Conservation (phyloP, 495 filamentous ascomycete species). For the Neurospora sublineolata region DNA sequence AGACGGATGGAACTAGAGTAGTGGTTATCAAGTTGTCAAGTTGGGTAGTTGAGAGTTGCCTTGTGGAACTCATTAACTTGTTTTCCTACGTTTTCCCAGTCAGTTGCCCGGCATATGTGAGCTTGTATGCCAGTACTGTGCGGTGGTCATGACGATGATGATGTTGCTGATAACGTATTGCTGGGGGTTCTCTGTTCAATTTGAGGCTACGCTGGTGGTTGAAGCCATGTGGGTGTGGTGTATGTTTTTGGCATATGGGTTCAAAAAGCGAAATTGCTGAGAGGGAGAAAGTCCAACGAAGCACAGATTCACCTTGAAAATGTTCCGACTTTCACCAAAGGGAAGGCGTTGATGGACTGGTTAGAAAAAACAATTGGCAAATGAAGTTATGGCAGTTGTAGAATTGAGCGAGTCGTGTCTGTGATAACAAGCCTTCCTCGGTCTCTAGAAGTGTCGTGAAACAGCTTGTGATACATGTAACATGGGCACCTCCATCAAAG, state of each 20-base stretch:
- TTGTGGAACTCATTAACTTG: not conserved
- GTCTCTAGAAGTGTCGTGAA: not conserved
- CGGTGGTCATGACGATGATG: not conserved
- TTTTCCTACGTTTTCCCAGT: not conserved
- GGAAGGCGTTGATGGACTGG: not conserved
- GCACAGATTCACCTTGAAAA: not conserved
- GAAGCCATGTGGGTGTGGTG: not conserved
- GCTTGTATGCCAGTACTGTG: not conserved
- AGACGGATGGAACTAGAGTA: not conserved
- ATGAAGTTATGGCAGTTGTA: not conserved
- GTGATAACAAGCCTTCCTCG: not conserved
- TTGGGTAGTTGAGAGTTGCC: not conserved
- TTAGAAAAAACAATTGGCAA: not conserved
- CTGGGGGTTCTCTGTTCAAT: not conserved
- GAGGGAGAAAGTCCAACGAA: not conserved
- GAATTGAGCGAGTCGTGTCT: not conserved
- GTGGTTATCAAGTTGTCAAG: not conserved
- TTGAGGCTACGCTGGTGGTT: not conserved
- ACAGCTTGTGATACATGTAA: not conserved
- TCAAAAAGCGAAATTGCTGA: not conserved
- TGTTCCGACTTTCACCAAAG: not conserved
- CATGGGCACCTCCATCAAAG: not conserved
- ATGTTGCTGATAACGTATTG: not conserved
- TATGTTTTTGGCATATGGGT: not conserved
- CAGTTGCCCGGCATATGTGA: not conserved